These are phyloP conservation scores for Suillus subaureus DNA, from an alignment of 768 basidiomycete species.

Conservation along the genomic window DNA sequence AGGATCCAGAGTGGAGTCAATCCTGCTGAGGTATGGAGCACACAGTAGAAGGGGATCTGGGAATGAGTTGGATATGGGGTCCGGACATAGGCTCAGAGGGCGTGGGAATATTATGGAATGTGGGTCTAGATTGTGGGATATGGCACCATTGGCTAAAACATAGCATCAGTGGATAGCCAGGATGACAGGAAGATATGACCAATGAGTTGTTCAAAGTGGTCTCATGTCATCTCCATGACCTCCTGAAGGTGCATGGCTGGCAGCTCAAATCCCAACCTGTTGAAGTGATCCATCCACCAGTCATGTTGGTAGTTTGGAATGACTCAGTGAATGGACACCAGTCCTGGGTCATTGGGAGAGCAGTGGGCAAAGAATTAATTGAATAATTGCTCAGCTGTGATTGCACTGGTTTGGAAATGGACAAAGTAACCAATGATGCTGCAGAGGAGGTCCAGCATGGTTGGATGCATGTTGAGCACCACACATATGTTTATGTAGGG, in stretches of 20 bases:
- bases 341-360: background rate
- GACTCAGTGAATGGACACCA: background rate
- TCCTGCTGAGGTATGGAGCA: too few relatives aligned
- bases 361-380: background rate
- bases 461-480: background rate
- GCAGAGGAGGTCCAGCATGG: background rate
- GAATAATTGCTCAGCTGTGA: background rate
- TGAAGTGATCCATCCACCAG: background rate
- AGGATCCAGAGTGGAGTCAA: too few relatives aligned
- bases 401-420: accelerated
- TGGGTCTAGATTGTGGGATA: too few relatives aligned
- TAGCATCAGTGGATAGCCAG: background rate
- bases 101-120: too few relatives aligned
- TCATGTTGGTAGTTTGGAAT: background rate
- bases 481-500: background rate
- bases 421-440: background rate
- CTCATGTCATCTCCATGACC: background rate
- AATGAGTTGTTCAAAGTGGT: background rate
- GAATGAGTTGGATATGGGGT: too few relatives aligned
- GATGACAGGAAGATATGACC: background rate
- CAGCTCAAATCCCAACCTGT: background rate
- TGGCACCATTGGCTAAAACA: background rate
- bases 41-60: too few relatives aligned
- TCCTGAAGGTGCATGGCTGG: accelerated
- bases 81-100: too few relatives aligned